phyloP scores from a whole-genome alignment of 306 rosid species.

The Casuarina equisetifolia region DNA sequence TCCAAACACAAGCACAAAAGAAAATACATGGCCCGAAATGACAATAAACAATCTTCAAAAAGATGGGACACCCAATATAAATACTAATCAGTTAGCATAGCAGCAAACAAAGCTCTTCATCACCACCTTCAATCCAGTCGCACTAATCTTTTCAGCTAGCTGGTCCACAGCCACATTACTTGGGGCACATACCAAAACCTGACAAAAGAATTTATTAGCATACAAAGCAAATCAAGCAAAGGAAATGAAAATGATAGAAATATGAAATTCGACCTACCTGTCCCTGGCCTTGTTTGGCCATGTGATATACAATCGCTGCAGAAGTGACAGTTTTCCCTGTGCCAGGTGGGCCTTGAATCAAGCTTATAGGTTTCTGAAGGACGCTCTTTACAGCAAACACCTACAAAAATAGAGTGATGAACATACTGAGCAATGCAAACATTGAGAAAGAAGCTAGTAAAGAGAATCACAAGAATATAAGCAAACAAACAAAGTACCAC shows the following conservation, averaged over 20 bases:
- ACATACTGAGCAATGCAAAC: slow-evolving; percentile 6
- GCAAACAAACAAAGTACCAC: background rate
- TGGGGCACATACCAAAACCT: slow-evolving; percentile 99
- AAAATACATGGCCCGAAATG: background rate
- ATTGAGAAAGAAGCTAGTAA: background rate
- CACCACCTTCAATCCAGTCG: slow-evolving; percentile 96
- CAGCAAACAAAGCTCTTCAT: background rate
- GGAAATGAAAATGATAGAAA: background rate
- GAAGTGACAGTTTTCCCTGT: slow-evolving; percentile 99
- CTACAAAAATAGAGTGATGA: slow-evolving; percentile 35
- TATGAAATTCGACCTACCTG: slow-evolving; percentile 49
- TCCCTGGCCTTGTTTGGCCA: slow-evolving; percentile 99
- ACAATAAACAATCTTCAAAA: background rate
- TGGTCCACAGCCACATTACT: slow-evolving; percentile 98
- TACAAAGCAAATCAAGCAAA: background rate
- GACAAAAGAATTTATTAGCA: slow-evolving; percentile 18
- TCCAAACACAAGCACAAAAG: background rate
- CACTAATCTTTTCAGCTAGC: slow-evolving; percentile 97
- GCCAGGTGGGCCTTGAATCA: slow-evolving; percentile 99
- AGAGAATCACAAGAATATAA: background rate
- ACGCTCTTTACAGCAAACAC: slow-evolving; percentile 98
- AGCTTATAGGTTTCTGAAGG: slow-evolving; percentile 97
- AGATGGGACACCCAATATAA: slow-evolving; percentile 4
- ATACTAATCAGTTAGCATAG: background rate
- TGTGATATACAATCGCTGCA: slow-evolving; percentile 98